Evolutionary conservation across 495 filamentous ascomycete genomes (phyloP).

Genomic region (Penicillium subrubescens): DNA sequence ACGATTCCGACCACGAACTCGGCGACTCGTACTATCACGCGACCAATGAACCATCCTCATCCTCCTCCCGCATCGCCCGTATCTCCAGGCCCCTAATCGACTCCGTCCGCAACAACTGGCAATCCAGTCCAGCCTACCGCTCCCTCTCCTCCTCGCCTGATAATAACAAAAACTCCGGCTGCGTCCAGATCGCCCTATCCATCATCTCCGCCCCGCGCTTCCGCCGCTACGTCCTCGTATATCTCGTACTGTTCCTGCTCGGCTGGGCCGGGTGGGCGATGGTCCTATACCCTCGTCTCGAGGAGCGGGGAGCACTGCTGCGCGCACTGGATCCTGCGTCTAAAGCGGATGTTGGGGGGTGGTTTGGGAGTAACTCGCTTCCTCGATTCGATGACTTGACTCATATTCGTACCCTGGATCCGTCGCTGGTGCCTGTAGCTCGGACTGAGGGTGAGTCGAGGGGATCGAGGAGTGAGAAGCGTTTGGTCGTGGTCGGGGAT

Average conservation of each 20-base stretch:
- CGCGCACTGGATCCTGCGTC: slow-evolving; percentile 39
- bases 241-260: slow-evolving; percentile 40
- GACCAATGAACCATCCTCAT: slow-evolving; percentile 7
- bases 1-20: slow-evolving; percentile 19
- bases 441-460: slow-evolving; percentile 7
- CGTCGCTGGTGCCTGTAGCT: slow-evolving; percentile 32
- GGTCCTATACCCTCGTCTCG: slow-evolving; percentile 41
- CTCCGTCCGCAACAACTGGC: slow-evolving; percentile 51
- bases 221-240: slow-evolving; percentile 49
- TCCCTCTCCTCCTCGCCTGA: slow-evolving; percentile 23
- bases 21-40: slow-evolving; percentile 24
- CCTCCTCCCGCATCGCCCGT: slow-evolving; percentile 16
- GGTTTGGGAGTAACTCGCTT: slow-evolving; percentile 52
- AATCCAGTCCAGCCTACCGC: slow-evolving; percentile 29
- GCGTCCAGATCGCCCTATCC: slow-evolving; percentile 34
- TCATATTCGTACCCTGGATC: slow-evolving; percentile 45
- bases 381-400: slow-evolving; percentile 52
- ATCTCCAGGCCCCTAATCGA: slow-evolving; percentile 45
- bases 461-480: slow-evolving; percentile 28
- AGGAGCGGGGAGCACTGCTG: slow-evolving; percentile 40
- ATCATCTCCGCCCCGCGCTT: slow-evolving; percentile 48
- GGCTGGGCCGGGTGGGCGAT: slow-evolving; percentile 44
- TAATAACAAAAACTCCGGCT: slow-evolving; percentile 24
- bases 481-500: slow-evolving; percentile 82
- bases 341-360: slow-evolving; percentile 36